Conservation (phyloP, 441 rosid genomes). For the Mallotus repandus region DNA sequence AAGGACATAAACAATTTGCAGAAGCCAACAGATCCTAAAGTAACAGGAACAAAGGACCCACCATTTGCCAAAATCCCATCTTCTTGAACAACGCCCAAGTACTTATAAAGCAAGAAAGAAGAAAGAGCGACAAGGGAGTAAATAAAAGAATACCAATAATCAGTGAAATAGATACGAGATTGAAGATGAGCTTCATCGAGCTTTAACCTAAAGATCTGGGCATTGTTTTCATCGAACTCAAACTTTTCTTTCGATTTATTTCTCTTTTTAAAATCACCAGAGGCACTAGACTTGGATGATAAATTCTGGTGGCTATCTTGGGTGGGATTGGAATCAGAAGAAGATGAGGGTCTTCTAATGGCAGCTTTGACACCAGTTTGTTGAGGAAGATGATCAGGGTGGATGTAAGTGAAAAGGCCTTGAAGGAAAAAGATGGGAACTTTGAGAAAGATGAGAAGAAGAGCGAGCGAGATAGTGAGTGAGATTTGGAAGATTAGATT, state of each 20-base stretch:
- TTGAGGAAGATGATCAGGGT: conserved; percentile 64
- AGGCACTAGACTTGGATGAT: conserved; percentile 37
- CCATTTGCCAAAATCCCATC: conserved; percentile 39
- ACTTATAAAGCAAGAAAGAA: conserved; percentile 41
- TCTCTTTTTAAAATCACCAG: conserved; percentile 43
- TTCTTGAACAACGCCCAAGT: conserved; percentile 29
- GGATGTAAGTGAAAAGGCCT: conserved; percentile 80
- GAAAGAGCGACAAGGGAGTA: conserved; percentile 46
- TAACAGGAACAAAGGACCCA: conserved; percentile 55
- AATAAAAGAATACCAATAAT: conserved; percentile 49
- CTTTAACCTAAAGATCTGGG: conserved; percentile 89
- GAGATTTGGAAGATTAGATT: conserved; percentile 47
- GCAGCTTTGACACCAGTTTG: conserved; percentile 61
- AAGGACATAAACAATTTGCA: too few relatives aligned
- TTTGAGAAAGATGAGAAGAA: conserved; percentile 54
- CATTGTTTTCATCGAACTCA: conserved; percentile 87
- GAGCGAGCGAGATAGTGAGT: conserved; percentile 39
- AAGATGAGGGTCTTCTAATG: conserved; percentile 57
- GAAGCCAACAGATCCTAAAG: conserved; percentile 41
- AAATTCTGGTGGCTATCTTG: conserved; percentile 33
- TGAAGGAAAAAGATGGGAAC: conserved; percentile 61
- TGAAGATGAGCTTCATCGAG: conserved; percentile 49
- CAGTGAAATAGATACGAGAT: conserved; percentile 32
- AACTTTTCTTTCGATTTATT: conserved; percentile 66
- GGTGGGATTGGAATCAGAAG: conserved; percentile 32